Conservation (phyloP, 768 basidiomycete species). For the Trametes meyenii region DNA sequence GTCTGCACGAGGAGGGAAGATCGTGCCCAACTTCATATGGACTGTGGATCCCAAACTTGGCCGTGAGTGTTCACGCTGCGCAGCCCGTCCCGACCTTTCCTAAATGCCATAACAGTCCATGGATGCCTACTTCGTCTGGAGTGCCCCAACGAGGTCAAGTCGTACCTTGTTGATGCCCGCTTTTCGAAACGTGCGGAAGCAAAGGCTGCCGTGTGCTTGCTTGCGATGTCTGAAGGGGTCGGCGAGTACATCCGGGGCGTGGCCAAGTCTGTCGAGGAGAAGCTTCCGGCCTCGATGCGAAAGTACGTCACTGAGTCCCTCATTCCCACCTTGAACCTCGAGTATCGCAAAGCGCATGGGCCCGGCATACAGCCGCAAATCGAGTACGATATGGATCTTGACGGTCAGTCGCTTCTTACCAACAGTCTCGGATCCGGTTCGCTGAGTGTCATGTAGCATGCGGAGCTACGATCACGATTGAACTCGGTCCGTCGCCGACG, state of each 20-base stretch:
- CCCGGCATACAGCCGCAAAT: conserved; percentile 43
- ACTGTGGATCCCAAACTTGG: conserved; percentile 44
- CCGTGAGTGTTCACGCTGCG: conserved; percentile 33
- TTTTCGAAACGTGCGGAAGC: conserved; percentile 66
- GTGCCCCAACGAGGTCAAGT: conserved; percentile 51
- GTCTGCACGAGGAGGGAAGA: conserved; percentile 51
- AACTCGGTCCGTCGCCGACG: conserved; percentile 38
- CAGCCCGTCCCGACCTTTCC: background rate
- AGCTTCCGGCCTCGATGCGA: conserved; percentile 48
- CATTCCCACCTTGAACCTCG: conserved; percentile 47
- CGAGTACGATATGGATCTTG: conserved; percentile 47
- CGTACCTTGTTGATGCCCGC: conserved; percentile 64
- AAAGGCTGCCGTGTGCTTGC: conserved; percentile 66
- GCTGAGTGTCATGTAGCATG: conserved; percentile 44
- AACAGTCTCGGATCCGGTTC: background rate
- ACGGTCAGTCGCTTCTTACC: conserved; percentile 45
- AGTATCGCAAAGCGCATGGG: conserved; percentile 45
- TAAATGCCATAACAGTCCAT: conserved; percentile 44
- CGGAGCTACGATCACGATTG: conserved; percentile 53
- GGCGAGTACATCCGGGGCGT: conserved; percentile 57
- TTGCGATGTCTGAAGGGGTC: conserved; percentile 65
- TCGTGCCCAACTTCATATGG: conserved; percentile 48
- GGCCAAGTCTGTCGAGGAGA: conserved; percentile 45
- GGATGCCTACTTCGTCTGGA: conserved; percentile 66
- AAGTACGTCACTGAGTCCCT: conserved; percentile 48